These are phyloP conservation scores for Colletotrichum sansevieriae DNA, from an alignment of 2,329 filamentous ascomycete species.

Conservation along the genomic window DNA sequence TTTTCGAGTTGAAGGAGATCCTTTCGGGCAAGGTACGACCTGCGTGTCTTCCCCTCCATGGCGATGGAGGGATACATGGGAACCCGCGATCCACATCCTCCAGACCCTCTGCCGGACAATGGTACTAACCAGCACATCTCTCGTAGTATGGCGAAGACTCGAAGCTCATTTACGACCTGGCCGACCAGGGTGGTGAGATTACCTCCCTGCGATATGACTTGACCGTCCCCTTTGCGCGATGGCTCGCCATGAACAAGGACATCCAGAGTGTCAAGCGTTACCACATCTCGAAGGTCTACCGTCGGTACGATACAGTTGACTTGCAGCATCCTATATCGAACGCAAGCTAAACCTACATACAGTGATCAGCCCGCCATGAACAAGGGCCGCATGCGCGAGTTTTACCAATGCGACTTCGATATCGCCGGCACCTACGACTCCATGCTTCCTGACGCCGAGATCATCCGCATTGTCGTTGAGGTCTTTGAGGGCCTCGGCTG, in stretches of 20 bases:
- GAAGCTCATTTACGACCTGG: conserved; percentile 74
- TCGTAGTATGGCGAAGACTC: conserved; percentile 78
- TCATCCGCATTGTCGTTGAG: conserved; percentile 85
- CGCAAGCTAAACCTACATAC: conserved; percentile 49
- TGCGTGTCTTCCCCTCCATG: conserved; percentile 26
- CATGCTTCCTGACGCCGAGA: conserved; percentile 94
- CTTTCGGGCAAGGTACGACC: conserved; percentile 76
- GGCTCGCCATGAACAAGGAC: conserved; percentile 89
- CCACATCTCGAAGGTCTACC: conserved; percentile 89
- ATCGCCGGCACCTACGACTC: conserved; percentile 89
- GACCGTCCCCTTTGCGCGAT: conserved; percentile 91
- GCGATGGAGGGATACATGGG: conserved; percentile 1
- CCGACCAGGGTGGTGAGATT: conserved; percentile 88
- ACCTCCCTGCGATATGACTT: conserved; percentile 85
- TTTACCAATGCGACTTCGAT: conserved; percentile 98
- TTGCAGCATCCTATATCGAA: not conserved
- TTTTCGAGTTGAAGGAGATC: conserved; percentile 90
- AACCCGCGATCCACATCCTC: conserved; percentile 36
- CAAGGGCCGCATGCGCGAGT: conserved; percentile 94
- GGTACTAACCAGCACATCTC: conserved; percentile 9
- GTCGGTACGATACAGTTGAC: conserved; percentile 42
- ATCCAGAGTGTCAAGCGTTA: conserved; percentile 91
- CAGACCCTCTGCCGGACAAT: not conserved
- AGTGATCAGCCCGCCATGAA: conserved; percentile 85
- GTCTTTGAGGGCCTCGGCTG: conserved; percentile 86